These are phyloP conservation scores for Tolypocladium tundrense DNA, from an alignment of 2,329 filamentous ascomycete genomes.

Conservation along the genomic window DNA sequence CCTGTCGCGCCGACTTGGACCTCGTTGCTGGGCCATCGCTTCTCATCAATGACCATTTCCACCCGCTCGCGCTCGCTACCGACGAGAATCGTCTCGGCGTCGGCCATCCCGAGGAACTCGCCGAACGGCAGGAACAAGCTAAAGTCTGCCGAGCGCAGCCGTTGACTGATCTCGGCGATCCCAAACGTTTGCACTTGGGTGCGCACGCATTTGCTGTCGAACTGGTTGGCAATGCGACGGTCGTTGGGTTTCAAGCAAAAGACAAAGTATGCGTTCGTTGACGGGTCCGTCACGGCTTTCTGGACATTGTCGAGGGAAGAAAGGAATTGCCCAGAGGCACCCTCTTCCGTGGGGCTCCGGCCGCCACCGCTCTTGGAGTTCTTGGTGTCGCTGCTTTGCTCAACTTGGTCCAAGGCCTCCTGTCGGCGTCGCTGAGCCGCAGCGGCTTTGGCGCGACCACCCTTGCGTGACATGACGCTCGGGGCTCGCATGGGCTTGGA, in stretches of 20 bases:
- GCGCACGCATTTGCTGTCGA: constrained; percentile 96
- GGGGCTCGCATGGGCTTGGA: constrained; percentile 90
- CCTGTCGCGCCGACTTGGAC: constrained; percentile 84
- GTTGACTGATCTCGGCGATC: constrained; percentile 92
- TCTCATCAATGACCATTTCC: constrained; percentile 83
- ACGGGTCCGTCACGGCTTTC: constrained; percentile 69
- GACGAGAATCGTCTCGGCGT: constrained; percentile 74
- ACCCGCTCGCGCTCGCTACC: constrained; percentile 89
- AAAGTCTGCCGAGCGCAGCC: constrained; percentile 87
- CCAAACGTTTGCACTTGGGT: constrained; percentile 92
- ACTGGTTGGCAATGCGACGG: constrained; percentile 92
- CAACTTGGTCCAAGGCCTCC: constrained; percentile 35
- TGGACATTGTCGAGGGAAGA: constrained; percentile 83
- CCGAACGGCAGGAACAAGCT: constrained; percentile 91
- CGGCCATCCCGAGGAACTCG: constrained; percentile 84
- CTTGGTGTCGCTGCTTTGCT: constrained; percentile 37
- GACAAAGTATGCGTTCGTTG: constrained; percentile 89
- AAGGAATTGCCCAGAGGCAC: constrained; percentile 86
- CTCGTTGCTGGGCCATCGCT: constrained; percentile 86
- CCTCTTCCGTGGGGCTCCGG: constrained; percentile 50
- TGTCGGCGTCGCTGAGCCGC: constrained; percentile 27
- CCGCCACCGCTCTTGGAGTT: constrained; percentile 25
- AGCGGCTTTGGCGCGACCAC: constrained; percentile 31
- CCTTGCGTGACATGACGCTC: constrained; percentile 80
- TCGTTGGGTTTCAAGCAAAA: constrained; percentile 98